Base-by-base conservation (phyloP, 1,139 yeast species). In the Magnusiomyces tetraspermus region DNA sequence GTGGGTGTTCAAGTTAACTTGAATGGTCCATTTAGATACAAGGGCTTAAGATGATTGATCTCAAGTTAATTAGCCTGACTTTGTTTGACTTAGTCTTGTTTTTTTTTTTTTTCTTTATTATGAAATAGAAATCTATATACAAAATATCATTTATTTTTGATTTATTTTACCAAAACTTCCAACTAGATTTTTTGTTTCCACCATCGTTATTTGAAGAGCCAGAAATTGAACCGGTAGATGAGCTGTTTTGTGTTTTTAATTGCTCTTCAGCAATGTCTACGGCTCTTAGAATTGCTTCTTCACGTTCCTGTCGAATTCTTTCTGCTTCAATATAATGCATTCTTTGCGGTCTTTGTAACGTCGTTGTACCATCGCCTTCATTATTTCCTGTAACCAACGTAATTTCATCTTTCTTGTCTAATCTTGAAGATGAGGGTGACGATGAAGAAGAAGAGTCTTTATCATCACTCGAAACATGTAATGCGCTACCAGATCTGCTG, bases 281-380 rank as follows among this genome's bases (percentile, higher is more conserved):
- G n/a, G 81, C 86, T 54, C 78, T 70, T 60, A 85, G 71, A 64
- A 78, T 67, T 36, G 75, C 74, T 63, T 85, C 94, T 63, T 86
- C 95, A 51, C 79, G 76, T 54, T 80, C 79, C 65, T 85, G 94
- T 56, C 77, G 73, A 33, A 82, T 74, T 57, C 86, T 73, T 65
- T 85, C 85, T 0, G 94, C 95, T 64, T 83, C 88, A 57, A 85
- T 76, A 6, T 82, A 75, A 62, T 86, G 96, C 61, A 81, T 78
- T 66, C 79, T 79, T 53, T 82, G 80, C 5, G 89, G 94, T 67
- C 85, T 75, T 63, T 79, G 85, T 72, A 80, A 72, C 1, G 79
- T 73, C 1, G 79, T 73, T 46, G 71, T 72, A 43, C 60, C 63
- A 26, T 64, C 43, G 43, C 23, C 45, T 23, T 42, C 45, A 23